Evolutionary conservation across 352 stramenopile species (phyloP).

Genomic region (Phytophthora fragariaefolia): DNA sequence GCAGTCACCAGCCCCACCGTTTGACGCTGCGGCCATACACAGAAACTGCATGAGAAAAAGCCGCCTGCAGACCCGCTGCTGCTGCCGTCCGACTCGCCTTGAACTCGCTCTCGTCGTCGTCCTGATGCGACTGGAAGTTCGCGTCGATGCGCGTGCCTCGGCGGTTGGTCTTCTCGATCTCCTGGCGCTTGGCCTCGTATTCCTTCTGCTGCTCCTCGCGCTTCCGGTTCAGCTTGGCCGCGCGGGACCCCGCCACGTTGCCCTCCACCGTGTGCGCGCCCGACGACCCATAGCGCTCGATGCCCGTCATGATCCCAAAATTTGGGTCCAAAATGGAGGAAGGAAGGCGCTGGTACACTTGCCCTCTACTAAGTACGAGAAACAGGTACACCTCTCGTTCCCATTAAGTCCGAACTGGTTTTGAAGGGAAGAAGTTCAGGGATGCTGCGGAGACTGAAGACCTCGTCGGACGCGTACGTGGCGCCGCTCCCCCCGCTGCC

Average conservation of each 20-base stretch:
- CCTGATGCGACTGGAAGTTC: constrained; percentile 90
- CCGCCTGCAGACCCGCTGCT: background rate
- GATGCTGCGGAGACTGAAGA: constrained; percentile 79
- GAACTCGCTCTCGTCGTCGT: constrained; percentile 86
- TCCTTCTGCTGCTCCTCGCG: constrained; percentile 93
- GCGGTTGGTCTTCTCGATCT: constrained; percentile 87
- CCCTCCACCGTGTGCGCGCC: constrained; percentile 97
- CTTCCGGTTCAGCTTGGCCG: constrained; percentile 92
- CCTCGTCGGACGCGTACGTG: constrained; percentile 58
- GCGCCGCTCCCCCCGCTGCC: background rate
- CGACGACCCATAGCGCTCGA: constrained; percentile 82
- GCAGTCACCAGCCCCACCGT: constrained; percentile 94
- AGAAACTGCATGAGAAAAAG: too few species aligned
- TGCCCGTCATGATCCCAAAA: constrained; percentile 53
- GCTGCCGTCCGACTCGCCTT: constrained; percentile 53
- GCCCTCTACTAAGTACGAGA: constrained; percentile 38
- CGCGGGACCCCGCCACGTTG: constrained; percentile 92
- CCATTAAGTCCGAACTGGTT: constrained; percentile 30
- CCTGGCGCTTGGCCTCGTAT: constrained; percentile 93
- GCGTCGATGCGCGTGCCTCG: constrained; percentile 89
- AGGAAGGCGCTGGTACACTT: background rate
- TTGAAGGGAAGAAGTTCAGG: constrained; percentile 15
- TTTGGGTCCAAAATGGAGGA: background rate
- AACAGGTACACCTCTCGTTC: background rate
- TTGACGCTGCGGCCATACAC: constrained; percentile 61